A percentile compares a stretch with the other conserved stretches of the same genome.
Conservation (phyloP, 371 early-diverging fungal species). For the Mortierella polycephala region DNA sequence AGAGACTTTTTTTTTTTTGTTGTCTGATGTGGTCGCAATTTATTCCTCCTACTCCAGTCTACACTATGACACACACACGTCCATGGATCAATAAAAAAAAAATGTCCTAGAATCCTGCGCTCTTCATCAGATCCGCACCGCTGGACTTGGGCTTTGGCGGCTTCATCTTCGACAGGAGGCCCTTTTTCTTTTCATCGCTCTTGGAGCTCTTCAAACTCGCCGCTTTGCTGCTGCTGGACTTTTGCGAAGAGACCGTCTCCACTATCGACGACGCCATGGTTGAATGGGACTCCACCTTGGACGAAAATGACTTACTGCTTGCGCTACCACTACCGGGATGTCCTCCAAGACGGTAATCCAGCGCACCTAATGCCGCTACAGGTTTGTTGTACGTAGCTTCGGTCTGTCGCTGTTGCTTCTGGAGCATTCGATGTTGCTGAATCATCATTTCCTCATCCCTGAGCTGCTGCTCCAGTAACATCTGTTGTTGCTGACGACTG, state of each 20-base stretch:
- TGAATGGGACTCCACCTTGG: background rate
- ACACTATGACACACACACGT: background rate
- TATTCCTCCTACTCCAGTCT: background rate
- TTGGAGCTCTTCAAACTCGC: constrained; percentile 29
- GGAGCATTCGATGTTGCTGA: constrained; percentile 18
- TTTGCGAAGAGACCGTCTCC: constrained; percentile 21
- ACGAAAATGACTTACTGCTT: constrained; percentile 6
- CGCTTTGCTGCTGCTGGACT: constrained; percentile 29
- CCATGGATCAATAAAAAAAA: too few species aligned
- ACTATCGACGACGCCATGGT: constrained; percentile 4
- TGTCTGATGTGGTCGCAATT: background rate
- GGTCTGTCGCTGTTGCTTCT: constrained; percentile 9
- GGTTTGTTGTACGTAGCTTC: background rate
- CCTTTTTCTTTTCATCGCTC: constrained; percentile 37
- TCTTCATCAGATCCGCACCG: constrained; percentile 52
- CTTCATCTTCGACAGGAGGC: constrained; percentile 38
- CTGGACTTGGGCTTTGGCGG: constrained; percentile 45
- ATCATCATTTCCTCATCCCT: constrained; percentile 23
- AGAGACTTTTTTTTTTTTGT: too few species aligned
- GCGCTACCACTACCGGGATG: background rate
- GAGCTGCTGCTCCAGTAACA: constrained; percentile 21
- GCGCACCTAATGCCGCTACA: constrained; percentile 7
- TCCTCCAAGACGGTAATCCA: constrained; percentile 20
- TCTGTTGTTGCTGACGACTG: constrained; percentile 5
- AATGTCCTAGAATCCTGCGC: constrained; percentile 36